These are phyloP conservation scores for Pseudogymnoascus destructans DNA, from an alignment of 2,329 filamentous ascomycete genomes.

Conservation along the genomic window DNA sequence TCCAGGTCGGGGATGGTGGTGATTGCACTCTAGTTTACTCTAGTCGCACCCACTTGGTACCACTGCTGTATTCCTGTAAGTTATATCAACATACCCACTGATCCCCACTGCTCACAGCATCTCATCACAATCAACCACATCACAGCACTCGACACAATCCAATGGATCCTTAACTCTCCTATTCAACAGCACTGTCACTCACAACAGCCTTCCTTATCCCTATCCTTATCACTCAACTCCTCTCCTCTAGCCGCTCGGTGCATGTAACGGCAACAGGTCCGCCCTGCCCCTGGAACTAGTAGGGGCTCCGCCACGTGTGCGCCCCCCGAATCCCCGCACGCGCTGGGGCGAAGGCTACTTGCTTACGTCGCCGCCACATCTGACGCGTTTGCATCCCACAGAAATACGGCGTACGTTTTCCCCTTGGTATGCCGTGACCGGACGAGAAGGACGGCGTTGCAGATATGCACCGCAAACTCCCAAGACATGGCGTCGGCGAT, in stretches of 20 bases:
- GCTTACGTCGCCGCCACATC: not conserved
- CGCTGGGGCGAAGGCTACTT: not conserved
- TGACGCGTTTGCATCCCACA: conserved; percentile 3
- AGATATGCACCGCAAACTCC: not conserved
- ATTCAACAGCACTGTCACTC: not conserved
- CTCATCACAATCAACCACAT: not conserved
- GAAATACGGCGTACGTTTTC: not conserved
- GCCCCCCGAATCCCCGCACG: conserved; percentile 5
- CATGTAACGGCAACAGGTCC: not conserved
- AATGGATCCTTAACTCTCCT: not conserved
- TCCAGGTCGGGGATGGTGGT: conserved; percentile 1
- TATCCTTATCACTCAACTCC: too few relatives aligned
- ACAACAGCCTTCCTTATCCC: too few relatives aligned
- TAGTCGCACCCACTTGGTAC: not conserved
- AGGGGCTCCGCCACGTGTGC: not conserved
- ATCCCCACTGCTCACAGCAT: not conserved
- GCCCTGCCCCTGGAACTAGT: conserved; percentile 5
- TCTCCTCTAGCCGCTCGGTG: not conserved
- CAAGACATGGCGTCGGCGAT: not conserved
- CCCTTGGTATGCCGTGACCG: not conserved
- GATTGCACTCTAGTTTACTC: not conserved
- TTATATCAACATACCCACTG: not conserved
- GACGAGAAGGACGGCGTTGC: not conserved
- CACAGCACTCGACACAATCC: not conserved
- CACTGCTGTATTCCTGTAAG: not conserved